These are phyloP conservation scores for Leishmania martiniquensis DNA, from an alignment of 208 protist genomes.

Conservation along the genomic window DNA sequence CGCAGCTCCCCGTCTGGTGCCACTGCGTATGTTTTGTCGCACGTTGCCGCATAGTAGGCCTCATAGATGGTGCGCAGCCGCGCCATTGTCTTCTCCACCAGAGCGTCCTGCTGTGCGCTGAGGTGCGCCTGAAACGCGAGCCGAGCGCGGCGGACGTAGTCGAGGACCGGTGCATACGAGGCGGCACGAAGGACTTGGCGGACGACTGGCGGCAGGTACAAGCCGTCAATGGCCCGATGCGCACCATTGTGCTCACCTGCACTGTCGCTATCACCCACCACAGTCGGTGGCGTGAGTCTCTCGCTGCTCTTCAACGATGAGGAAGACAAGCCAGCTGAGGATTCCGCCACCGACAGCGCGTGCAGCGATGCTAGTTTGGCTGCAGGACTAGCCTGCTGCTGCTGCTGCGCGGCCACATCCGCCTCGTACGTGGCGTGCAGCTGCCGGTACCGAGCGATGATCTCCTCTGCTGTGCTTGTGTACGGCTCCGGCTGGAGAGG, in stretches of 20 bases:
- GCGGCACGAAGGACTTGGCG: slow-evolving; percentile 50
- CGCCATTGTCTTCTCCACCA: slow-evolving; percentile 33
- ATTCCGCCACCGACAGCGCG: not conserved
- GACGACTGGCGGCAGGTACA: slow-evolving; percentile 43
- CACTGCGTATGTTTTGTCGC: slow-evolving; percentile 26
- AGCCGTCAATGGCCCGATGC: not conserved
- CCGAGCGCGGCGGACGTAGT: slow-evolving; percentile 43
- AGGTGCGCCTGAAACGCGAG: slow-evolving; percentile 39
- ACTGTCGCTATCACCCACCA: not conserved
- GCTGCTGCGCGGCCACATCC: slow-evolving; percentile 27
- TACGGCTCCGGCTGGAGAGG: slow-evolving; percentile 19
- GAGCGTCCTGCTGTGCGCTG: slow-evolving; percentile 31
- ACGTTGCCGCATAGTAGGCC: slow-evolving; percentile 25
- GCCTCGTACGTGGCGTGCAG: slow-evolving; percentile 29
- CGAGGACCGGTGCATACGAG: slow-evolving; percentile 58
- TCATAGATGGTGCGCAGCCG: slow-evolving; percentile 38
- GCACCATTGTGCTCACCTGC: slow-evolving; percentile 6
- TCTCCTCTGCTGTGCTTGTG: slow-evolving; percentile 13
- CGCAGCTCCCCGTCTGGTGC: slow-evolving; percentile 33
- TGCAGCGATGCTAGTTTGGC: not conserved
- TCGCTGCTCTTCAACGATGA: slow-evolving; percentile 10
- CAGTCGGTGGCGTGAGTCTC: not conserved
- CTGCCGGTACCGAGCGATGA: slow-evolving; percentile 19
- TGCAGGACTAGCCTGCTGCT: not conserved
- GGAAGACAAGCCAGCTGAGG: slow-evolving; percentile 2